A percentile compares a stretch with the other conserved stretches of the same genome.
These are phyloP conservation scores for Raffaelea albimanens DNA, from an alignment of 2,329 filamentous ascomycete species.

Conservation along the genomic window DNA sequence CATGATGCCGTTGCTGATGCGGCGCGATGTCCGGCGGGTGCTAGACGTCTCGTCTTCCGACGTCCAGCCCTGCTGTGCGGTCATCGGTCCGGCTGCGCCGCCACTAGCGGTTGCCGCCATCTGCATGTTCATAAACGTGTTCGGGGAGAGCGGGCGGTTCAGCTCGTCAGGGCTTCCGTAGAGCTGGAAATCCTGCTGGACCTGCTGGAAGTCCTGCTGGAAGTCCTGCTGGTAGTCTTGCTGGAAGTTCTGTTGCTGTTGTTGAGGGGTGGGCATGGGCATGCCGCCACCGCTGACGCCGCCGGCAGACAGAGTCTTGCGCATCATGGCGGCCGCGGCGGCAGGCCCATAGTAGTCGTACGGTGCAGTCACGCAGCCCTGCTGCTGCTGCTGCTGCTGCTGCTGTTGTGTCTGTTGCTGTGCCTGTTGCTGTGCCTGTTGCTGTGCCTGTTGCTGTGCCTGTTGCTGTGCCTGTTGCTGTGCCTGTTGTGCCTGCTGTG, in stretches of 20 bases:
- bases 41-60: slow-evolving; percentile 38
- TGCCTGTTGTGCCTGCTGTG: no score
- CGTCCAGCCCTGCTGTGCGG: slow-evolving; percentile 40
- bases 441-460: no score
- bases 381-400: slow-evolving; percentile 12
- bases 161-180: slow-evolving; percentile 31
- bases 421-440: no score
- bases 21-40: slow-evolving; percentile 32
- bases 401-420: no score
- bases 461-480: no score
- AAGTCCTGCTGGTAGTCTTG: no score
- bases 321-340: slow-evolving; percentile 29
- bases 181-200: slow-evolving; percentile 39
- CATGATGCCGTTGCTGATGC: slow-evolving; percentile 53
- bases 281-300: slow-evolving; percentile 8
- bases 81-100: slow-evolving; percentile 28
- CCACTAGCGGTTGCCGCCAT: not conserved
- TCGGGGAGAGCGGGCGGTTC: slow-evolving; percentile 33
- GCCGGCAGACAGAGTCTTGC: slow-evolving; percentile 26
- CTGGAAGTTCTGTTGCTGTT: slow-evolving; percentile 26
- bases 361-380: slow-evolving; percentile 27
- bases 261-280: slow-evolving; percentile 7
- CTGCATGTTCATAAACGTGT: slow-evolving; percentile 37
- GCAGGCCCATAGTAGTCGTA: slow-evolving; percentile 36
- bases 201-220: slow-evolving; percentile 3